Conservation (phyloP, 805 yeast genomes). For the Saturnispora dispora region DNA sequence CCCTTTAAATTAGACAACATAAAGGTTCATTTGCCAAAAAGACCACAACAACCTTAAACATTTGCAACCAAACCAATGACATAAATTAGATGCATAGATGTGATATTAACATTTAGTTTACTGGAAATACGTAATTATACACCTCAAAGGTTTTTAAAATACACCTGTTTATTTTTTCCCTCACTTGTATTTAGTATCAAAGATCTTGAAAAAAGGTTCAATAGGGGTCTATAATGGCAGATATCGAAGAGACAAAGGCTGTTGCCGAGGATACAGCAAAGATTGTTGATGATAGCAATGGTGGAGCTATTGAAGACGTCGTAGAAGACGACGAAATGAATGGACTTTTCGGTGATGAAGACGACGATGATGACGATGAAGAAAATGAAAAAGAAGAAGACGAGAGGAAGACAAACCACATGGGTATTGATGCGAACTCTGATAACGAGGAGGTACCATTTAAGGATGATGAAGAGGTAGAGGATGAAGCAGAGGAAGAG, state of each 20-base stretch:
- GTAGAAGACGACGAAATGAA: constrained; percentile 11
- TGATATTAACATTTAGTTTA: background rate
- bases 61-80: too few species aligned
- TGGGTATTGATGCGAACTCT: constrained; percentile 10
- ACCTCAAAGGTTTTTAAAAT: background rate
- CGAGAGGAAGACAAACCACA: background rate
- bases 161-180: background rate
- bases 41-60: too few species aligned
- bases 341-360: constrained; percentile 9
- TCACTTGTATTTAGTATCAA: background rate
- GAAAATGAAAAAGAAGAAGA: constrained; percentile 3
- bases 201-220: background rate
- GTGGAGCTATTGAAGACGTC: constrained; percentile 6
- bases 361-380: constrained; percentile 7
- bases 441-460: constrained; percentile 25
- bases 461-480: constrained; percentile 28
- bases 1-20: too few species aligned
- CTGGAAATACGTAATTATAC: background rate
- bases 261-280: background rate
- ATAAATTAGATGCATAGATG: background rate
- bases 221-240: background rate
- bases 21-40: too few species aligned
- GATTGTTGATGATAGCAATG: background rate
- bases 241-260: background rate
- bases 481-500: constrained; percentile 29